Base-by-base conservation (phyloP, 192 early-diverging fungal genomes). In the Spinellus fusiger region DNA sequence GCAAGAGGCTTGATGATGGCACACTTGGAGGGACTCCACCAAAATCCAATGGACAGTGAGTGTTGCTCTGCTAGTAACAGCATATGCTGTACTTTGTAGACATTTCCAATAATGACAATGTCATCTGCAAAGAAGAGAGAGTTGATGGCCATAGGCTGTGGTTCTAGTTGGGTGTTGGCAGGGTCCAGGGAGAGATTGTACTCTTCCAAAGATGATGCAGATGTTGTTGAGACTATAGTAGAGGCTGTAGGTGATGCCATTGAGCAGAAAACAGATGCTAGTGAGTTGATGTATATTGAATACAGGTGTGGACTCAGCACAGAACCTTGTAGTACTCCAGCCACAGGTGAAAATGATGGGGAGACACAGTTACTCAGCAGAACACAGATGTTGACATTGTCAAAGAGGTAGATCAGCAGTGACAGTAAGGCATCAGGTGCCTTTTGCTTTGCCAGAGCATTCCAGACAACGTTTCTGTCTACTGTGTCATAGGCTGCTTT, bases 11-110 rank as follows among this genome's bases (percentile, higher is more conserved):
- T n/a, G n/a, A n/a, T n/a, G n/a, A n/a, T n/a, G n/a, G 50, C 63
- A 29, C 63, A 65, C 15, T 65, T 65, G 26, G 5, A 9, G 16
- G 63, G 54, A 26, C 40, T 65, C 63, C 63, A 65, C n/a, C 56
- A 40, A 26, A 56, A 65, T 1, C 63, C 53, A 28, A 55, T 27
- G 2, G 7, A 15, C 1, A 2, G 22, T 0, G 40, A 48, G 63
- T 65, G 53, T 1, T 4, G 23, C 18, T 13, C 28, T 2, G 64
- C 59, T 10, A 61, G 28, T 5, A 28, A 20, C 1, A 61, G 31
- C 60, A 61, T 51, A 15, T 2, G 13, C 7, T 35, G 59, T 0
- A 52, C 49, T 13, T 53, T 25, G 6, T 20, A 18, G 3, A 13
- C 3, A 2, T 26, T 26, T 8, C 49, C 64, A 38, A 66, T 31